A percentile compares a stretch with the other conserved stretches of the same genome.
Evolutionary conservation across 495 filamentous ascomycete genomes (phyloP).

Genomic region (Beverwykella pulmonaria): DNA sequence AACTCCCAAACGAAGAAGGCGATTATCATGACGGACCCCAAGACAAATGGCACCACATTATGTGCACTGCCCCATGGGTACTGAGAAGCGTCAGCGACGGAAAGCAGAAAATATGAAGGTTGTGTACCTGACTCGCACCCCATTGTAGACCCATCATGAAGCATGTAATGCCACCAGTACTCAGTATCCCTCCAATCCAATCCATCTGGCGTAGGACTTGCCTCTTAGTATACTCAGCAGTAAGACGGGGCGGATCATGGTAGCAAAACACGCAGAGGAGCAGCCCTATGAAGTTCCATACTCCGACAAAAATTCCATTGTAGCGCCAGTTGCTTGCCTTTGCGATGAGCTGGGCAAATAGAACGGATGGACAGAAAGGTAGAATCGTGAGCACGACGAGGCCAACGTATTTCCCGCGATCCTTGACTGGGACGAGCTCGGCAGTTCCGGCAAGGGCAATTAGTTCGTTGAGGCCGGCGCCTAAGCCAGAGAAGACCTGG

Average conservation of each 20-base stretch:
- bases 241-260: conserved; percentile 65
- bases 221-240: conserved; percentile 29
- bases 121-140: background rate
- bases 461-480: conserved; percentile 66
- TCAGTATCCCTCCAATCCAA: background rate
- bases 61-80: conserved; percentile 63
- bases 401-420: conserved; percentile 71
- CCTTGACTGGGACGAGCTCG: conserved; percentile 68
- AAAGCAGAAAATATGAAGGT: background rate
- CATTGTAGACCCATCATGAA: background rate
- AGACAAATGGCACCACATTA: conserved; percentile 61
- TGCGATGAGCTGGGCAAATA: conserved; percentile 69
- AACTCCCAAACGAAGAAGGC: conserved; percentile 64
- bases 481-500: conserved; percentile 64
- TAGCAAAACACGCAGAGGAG: conserved; percentile 66
- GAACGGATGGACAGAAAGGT: conserved; percentile 69
- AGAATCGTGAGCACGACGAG: conserved; percentile 68
- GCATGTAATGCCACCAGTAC: background rate
- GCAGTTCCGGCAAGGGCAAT: conserved; percentile 68
- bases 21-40: conserved; percentile 57
- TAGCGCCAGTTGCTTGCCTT: conserved; percentile 64
- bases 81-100: conserved; percentile 59
- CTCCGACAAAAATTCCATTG: conserved; percentile 62
- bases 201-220: background rate
- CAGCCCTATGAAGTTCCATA: conserved; percentile 65